Base-by-base conservation (phyloP, 768 basidiomycete species). In the Rhodocollybia butyracea region DNA sequence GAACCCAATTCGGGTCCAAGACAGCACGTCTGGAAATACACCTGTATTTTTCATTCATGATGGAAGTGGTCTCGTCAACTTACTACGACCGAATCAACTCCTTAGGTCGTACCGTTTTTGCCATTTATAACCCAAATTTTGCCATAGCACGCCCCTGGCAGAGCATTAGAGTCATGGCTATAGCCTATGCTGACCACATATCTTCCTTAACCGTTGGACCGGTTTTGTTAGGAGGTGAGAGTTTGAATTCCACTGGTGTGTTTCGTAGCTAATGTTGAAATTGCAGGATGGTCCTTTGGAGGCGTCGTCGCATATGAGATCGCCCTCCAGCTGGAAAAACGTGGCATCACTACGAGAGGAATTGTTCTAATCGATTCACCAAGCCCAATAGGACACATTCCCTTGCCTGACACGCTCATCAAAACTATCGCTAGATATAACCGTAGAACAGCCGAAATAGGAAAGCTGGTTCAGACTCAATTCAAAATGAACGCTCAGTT, bases 261-360 rank as follows among this genome's bases (percentile, higher is more conserved):
- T 38, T 41, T 39, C 21, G 29, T 31, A 3, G 30, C n/a, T 34
- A 27, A 10, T 26, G 15, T 26, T 30, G 50, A 40, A 12, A 24
- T 7, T 10, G 2, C 52, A 89, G 88, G 88, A 0, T 91, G 88
- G 88, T 91, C 88, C 2, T 87, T 91, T 59, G 88, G 88, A 12
- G 88, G 88, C 2, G 82, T 88, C 3, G 80, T 82, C 0, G 86
- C 88, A 0, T 89, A 82, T 60, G 88, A 89, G 61, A 69, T 81
- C 2, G 80, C 83, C 17, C 76, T 74, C 0, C 78, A 79, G 26
- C 76, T 89, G 17, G 57, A 70, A n/a, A 66, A 59, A 19, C 70
- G 63, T 4, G 81, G 78, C 2, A 60, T 77, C 8, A 47, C 59
- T 1, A 81, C 86, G 21, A 69, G 70, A 48, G 89, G 86, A 0